Percentiles rank a stretch among this genome's conserved stretches.
Conservation (phyloP, 2,329 filamentous ascomycete genomes). For the Parasarocladium wereldwijsianum region DNA sequence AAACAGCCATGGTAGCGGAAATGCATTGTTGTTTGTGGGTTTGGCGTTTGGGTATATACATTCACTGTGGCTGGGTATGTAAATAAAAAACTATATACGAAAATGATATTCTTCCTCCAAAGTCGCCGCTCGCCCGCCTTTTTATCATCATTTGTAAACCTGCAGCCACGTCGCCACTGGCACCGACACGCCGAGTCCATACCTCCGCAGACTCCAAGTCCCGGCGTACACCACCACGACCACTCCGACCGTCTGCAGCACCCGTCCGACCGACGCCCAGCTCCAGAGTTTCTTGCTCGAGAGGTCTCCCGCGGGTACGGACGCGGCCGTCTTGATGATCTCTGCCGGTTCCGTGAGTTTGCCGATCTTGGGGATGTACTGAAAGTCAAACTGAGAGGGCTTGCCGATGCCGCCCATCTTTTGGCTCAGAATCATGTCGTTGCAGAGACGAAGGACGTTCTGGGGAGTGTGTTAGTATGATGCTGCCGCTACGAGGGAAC, state of each 20-base stretch:
- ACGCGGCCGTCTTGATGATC: conserved; percentile 11
- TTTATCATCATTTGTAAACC: background rate
- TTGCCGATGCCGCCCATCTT: conserved; percentile 45
- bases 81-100: background rate
- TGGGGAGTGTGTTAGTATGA: conserved; percentile 6
- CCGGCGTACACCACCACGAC: conserved; percentile 10
- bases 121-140: background rate
- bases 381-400: conserved; percentile 53
- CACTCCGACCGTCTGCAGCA: conserved; percentile 28
- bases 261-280: too few relatives aligned
- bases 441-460: conserved; percentile 13
- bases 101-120: background rate
- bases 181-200: conserved; percentile 11
- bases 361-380: conserved; percentile 43
- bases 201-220: conserved; percentile 7
- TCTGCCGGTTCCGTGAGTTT: conserved; percentile 16
- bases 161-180: conserved; percentile 5
- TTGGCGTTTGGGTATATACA: conserved; percentile 1
- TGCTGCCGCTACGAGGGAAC: background rate
- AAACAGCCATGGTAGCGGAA: too few relatives aligned
- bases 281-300: conserved; percentile 24
- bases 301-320: conserved; percentile 12
- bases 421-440: conserved; percentile 45
- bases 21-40: background rate
- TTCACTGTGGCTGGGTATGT: background rate